These are phyloP conservation scores for Pigoraptor vietnamica DNA, from an alignment of 78 protist genomes.

Conservation along the genomic window DNA sequence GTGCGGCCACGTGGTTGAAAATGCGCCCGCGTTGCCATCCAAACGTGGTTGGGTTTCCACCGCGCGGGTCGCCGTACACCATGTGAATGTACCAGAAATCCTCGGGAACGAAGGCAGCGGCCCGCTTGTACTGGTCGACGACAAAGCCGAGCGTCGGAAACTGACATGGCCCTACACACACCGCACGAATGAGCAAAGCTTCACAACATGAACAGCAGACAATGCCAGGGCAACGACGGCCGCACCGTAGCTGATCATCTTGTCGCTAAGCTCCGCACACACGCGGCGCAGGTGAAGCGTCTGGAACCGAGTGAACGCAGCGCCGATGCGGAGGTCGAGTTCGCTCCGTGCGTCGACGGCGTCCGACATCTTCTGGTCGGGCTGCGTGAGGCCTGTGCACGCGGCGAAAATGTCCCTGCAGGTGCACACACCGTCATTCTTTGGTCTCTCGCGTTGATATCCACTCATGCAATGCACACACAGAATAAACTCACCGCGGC, in stretches of 20 bases:
- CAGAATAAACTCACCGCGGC: neutral
- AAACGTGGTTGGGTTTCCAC: neutral
- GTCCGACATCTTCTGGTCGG: conserved; percentile 61
- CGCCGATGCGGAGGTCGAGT: conserved; percentile 86
- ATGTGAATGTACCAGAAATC: conserved; percentile 64
- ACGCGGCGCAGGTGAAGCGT: conserved; percentile 55
- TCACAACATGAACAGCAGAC: neutral
- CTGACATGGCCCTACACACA: conserved; percentile 89
- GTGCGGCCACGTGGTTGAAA: neutral
- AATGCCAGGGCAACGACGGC: neutral
- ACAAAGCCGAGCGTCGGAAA: conserved; percentile 97
- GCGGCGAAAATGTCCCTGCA: conserved; percentile 43
- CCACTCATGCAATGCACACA: neutral
- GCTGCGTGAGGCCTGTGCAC: conserved; percentile 21
- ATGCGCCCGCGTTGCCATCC: neutral
- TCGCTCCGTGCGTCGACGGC: conserved; percentile 87
- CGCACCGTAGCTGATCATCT: conserved; percentile 35
- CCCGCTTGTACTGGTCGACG: conserved; percentile 75
- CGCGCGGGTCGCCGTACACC: neutral
- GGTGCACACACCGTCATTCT: neutral
- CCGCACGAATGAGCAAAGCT: neutral
- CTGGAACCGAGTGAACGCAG: conserved; percentile 96
- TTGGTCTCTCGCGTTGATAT: neutral
- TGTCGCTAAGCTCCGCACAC: conserved; percentile 27
- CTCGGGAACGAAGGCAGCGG: conserved; percentile 68